Percentiles rank a stretch among this genome's conserved stretches.
These are phyloP conservation scores for Aspergillus sp. DNA, from an alignment of 2,329 filamentous ascomycete genomes.

Conservation along the genomic window DNA sequence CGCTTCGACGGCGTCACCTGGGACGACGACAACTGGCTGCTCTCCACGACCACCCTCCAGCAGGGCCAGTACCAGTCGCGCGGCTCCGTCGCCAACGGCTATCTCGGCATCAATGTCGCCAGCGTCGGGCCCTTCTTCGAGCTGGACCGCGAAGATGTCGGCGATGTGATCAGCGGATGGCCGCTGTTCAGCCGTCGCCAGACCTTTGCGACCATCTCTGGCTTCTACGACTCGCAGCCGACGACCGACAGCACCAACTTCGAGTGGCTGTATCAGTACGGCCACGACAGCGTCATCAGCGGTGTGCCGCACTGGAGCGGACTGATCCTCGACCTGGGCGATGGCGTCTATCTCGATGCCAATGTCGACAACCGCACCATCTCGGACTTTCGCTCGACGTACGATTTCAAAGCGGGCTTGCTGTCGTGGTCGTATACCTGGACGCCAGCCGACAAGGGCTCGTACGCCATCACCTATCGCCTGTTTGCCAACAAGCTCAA, in stretches of 20 bases:
- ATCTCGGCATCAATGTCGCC: constrained; percentile 63
- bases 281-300: constrained; percentile 67
- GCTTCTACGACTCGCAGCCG: constrained; percentile 64
- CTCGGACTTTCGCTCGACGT: constrained; percentile 58
- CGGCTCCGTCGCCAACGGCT: constrained; percentile 62
- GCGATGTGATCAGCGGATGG: constrained; percentile 63
- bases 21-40: constrained; percentile 58
- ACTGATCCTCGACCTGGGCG: constrained; percentile 56
- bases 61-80: constrained; percentile 62
- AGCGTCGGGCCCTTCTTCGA: constrained; percentile 65
- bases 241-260: constrained; percentile 63
- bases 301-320: constrained; percentile 70
- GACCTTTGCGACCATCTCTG: constrained; percentile 65
- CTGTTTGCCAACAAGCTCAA: constrained; percentile 64
- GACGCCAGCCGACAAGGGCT: constrained; percentile 53
- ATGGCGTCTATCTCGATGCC: constrained; percentile 58
- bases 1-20: constrained; percentile 55
- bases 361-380: constrained; percentile 60
- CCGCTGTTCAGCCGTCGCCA: constrained; percentile 64
- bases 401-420: constrained; percentile 63
- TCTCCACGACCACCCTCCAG: constrained; percentile 54
- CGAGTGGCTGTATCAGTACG: constrained; percentile 67
- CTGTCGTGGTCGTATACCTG: constrained; percentile 66
- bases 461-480: constrained; percentile 63
- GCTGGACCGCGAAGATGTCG: constrained; percentile 49